Conservation (phyloP, 139 green algal species). For the Chlorella vulgaris region DNA sequence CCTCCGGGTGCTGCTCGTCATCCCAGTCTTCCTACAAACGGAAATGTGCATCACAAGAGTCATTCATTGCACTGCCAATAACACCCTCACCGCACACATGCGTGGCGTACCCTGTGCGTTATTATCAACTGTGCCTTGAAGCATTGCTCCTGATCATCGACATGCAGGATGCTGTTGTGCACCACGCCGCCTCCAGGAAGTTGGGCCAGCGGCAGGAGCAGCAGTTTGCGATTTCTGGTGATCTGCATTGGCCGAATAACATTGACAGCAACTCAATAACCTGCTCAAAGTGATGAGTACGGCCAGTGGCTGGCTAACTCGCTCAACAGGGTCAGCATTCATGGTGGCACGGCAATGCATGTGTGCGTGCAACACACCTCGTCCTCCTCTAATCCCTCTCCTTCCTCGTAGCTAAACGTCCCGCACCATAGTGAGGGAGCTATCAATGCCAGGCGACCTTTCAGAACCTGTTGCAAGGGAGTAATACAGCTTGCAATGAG, state of each 20-base stretch:
- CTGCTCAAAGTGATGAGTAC: too few species aligned
- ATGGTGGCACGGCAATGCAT: too few species aligned
- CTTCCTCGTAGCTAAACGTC: conserved; percentile 86
- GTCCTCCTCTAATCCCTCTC: conserved; percentile 84
- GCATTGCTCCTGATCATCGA: conserved; percentile 81
- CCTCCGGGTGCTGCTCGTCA: conserved; percentile 63
- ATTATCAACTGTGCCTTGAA: conserved; percentile 69
- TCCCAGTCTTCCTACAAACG: conserved; percentile 56
- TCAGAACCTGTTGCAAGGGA: conserved; percentile 80
- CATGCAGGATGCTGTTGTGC: conserved; percentile 61
- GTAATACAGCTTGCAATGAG: too few species aligned
- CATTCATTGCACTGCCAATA: background rate
- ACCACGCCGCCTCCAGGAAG: conserved; percentile 77
- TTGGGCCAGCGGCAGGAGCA: conserved; percentile 50
- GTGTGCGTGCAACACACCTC: conserved; percentile 64
- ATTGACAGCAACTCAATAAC: too few species aligned
- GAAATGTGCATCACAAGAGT: background rate
- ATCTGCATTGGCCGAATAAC: conserved; percentile 11
- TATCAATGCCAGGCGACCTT: conserved; percentile 69
- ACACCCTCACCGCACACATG: background rate
- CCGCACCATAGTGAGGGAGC: conserved; percentile 52
- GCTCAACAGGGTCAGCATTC: too few species aligned
- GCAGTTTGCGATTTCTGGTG: conserved; percentile 41
- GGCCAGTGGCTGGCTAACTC: too few species aligned
- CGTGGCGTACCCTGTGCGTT: background rate